These are phyloP conservation scores for Ammopiptanthus mongolicus DNA, from an alignment of 306 rosid genomes.

Conservation along the genomic window DNA sequence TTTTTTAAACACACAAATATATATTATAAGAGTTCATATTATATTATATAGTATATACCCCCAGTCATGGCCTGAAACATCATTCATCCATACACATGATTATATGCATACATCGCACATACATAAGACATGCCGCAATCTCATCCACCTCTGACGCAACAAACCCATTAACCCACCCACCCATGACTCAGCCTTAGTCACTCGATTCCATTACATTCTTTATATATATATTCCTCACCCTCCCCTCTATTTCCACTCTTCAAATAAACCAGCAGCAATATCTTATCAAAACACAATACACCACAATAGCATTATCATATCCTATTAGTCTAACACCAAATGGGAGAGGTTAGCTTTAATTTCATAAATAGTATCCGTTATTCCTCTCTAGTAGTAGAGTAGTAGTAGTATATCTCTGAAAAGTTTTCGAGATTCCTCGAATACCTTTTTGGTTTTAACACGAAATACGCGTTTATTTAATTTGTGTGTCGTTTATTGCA, in stretches of 20 bases:
- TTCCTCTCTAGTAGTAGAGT: not conserved
- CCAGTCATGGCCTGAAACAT: not conserved
- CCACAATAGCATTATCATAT: not conserved
- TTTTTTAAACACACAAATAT: too few species aligned
- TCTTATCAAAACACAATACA: not conserved
- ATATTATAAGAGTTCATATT: too few species aligned
- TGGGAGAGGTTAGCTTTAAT: slow-evolving; percentile 66
- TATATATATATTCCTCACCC: slow-evolving; percentile 34
- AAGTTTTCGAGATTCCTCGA: not conserved
- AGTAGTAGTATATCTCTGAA: not conserved
- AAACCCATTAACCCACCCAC: slow-evolving; percentile 24
- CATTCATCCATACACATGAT: not conserved
- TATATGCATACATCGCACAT: not conserved
- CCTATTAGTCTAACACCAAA: slow-evolving; percentile 8
- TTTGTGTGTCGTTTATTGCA: slow-evolving; percentile 33
- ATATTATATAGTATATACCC: too few species aligned
- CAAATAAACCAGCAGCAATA: slow-evolving; percentile 20
- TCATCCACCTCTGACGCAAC: slow-evolving; percentile 21
- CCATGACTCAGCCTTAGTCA: not conserved
- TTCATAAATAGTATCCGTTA: not conserved
- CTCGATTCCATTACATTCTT: not conserved
- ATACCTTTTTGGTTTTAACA: not conserved
- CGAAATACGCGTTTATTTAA: not conserved
- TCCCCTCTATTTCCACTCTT: slow-evolving; percentile 19
- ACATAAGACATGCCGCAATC: slow-evolving; percentile 4